A percentile compares a stretch with the other conserved stretches of the same genome.
These are phyloP conservation scores for Flammula alnicola DNA, from an alignment of 1,284 basidiomycete species.

Conservation along the genomic window DNA sequence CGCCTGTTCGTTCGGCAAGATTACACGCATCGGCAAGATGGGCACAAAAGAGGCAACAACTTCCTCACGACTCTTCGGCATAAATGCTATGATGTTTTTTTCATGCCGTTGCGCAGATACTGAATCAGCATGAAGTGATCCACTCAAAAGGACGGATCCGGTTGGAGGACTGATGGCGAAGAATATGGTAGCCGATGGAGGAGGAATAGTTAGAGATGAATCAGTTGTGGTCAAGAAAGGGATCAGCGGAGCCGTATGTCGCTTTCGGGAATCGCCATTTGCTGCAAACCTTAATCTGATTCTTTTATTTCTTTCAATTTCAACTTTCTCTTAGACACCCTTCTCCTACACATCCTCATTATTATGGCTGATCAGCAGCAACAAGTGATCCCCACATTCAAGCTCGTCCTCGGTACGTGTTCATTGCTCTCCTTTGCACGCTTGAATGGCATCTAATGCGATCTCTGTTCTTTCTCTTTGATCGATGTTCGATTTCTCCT, in stretches of 20 bases:
- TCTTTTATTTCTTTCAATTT: constrained; percentile 33
- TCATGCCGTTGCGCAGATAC: too few relatives aligned
- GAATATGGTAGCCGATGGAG: not conserved
- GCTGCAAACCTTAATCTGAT: constrained; percentile 45
- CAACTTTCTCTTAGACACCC: constrained; percentile 24
- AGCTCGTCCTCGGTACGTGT: constrained; percentile 92
- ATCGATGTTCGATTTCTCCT: constrained; percentile 33
- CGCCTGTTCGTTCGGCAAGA: too few relatives aligned
- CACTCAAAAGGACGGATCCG: too few relatives aligned
- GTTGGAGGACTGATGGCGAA: too few relatives aligned
- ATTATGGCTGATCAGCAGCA: constrained; percentile 49
- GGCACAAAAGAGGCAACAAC: too few relatives aligned
- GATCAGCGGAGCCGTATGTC: constrained; percentile 24
- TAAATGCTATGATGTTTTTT: too few relatives aligned
- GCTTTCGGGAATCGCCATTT: constrained; percentile 40
- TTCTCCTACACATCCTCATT: constrained; percentile 5
- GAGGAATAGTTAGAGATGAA: too few relatives aligned
- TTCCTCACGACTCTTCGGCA: too few relatives aligned
- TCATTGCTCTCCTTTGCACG: not conserved
- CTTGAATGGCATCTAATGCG: constrained; percentile 33
- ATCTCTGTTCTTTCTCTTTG: constrained; percentile 27
- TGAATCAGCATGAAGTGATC: too few relatives aligned
- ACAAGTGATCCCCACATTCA: constrained; percentile 87
- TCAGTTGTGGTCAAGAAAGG: too few relatives aligned
- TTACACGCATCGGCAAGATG: too few relatives aligned